These are phyloP conservation scores for Gloeopeniophorella convolvens DNA, from an alignment of 768 basidiomycete species.

Conservation along the genomic window DNA sequence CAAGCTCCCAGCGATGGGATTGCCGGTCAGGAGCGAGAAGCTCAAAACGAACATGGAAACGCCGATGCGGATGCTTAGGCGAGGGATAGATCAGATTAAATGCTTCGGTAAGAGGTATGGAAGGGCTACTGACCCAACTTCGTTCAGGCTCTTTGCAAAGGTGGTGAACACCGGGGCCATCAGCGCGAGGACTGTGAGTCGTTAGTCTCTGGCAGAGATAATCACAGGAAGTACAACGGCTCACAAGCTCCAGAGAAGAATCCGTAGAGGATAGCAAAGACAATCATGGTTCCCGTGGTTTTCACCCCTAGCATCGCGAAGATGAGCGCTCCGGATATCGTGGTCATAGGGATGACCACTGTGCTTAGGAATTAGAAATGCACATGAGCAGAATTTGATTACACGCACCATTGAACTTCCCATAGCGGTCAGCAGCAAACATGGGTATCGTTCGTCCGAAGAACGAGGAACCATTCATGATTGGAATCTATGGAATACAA, in stretches of 20 bases:
- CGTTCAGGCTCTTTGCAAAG: neutral
- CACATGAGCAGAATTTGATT: too few species aligned
- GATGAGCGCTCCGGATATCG: slow-evolving; percentile 27
- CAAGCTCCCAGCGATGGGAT: neutral
- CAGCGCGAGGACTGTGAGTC: slow-evolving; percentile 21
- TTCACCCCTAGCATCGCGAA: slow-evolving; percentile 35
- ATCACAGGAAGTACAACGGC: slow-evolving; percentile 5
- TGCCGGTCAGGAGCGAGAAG: neutral
- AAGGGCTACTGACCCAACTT: slow-evolving; percentile 1
- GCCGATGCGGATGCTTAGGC: neutral
- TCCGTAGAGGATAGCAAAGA: slow-evolving; percentile 41
- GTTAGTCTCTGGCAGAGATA: neutral
- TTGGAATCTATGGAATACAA: neutral
- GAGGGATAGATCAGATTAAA: neutral
- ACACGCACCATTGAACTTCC: neutral
- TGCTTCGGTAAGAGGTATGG: neutral
- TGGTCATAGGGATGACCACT: neutral
- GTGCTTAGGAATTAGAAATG: neutral
- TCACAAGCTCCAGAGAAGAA: slow-evolving; percentile 41
- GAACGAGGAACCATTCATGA: neutral
- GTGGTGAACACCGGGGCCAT: neutral
- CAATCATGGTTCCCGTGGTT: slow-evolving; percentile 32
- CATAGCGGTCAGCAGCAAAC: neutral
- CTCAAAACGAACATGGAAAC: neutral
- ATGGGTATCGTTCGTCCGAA: neutral